phyloP scores from a whole-genome alignment of 345 rosid species.

The Dipteronia sinensis region DNA sequence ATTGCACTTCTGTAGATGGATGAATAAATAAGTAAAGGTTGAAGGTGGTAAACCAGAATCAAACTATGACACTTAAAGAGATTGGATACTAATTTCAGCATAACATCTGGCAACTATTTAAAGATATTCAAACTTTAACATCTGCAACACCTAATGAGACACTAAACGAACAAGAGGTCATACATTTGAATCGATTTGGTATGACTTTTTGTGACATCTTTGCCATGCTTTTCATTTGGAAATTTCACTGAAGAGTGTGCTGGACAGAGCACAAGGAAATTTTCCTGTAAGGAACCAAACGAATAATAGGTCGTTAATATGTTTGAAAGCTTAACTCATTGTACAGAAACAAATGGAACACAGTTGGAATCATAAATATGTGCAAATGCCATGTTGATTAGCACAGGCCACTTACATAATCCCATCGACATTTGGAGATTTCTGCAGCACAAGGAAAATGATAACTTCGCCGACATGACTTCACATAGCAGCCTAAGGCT shows the following conservation, averaged over 20 bases:
- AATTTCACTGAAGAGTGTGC: slow-evolving; percentile 62
- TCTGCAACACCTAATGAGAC: background rate
- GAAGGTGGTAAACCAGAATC: background rate
- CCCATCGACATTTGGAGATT: slow-evolving; percentile 76
- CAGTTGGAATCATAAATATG: background rate
- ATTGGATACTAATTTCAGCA: no score
- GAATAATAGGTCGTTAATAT: background rate
- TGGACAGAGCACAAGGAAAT: slow-evolving; percentile 79
- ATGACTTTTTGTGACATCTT: slow-evolving; percentile 2
- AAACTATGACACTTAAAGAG: background rate
- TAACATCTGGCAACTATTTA: background rate
- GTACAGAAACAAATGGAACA: background rate
- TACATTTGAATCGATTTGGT: slow-evolving; percentile 37
- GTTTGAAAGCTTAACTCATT: slow-evolving; percentile 2
- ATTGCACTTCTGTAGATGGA: background rate
- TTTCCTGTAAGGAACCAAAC: slow-evolving; percentile 43
- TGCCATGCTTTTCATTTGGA: slow-evolving; percentile 59
- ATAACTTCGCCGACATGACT: slow-evolving; percentile 74
- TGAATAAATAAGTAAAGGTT: background rate
- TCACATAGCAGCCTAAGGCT: slow-evolving; percentile 80
- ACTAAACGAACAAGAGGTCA: background rate
- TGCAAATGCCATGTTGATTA: slow-evolving; percentile 9
- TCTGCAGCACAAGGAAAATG: slow-evolving; percentile 78
- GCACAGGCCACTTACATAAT: slow-evolving; percentile 43
- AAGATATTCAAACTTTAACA: slow-evolving; percentile 8